Evolutionary conservation across 106 monocot genomes (phyloP), one percentile per base, ranked within the genome.

Genomic region (Dactylorhiza incarnata): DNA sequence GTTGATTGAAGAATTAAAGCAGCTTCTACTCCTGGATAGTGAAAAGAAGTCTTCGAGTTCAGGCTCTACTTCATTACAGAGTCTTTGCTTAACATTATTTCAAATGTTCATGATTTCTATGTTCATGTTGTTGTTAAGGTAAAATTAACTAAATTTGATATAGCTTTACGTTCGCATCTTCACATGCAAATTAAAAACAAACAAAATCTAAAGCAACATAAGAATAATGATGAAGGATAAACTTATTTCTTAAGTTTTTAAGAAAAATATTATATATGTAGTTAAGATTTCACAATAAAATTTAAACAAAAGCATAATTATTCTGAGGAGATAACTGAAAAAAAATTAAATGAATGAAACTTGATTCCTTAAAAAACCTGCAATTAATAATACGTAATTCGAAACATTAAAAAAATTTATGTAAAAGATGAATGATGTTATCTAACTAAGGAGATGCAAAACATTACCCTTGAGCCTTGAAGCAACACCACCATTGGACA

Each of bases 111-210:
- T 82, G 94, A 92, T 69, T 99, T 78, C 80, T 91, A 94, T 76
- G 77, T 99, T 73, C 84, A 94, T 89, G 85, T 92, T 70, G 94
- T 91, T 71, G 89, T 91, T n/a, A 94, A 99, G 94, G 99, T 99
- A 83, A 69, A 44, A 46, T 43, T 19, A 51, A 11, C 22, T 72
- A 47, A 72, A 10, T 48, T 72, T 47, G 47, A 47, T 72, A 49
- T 16, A 6, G 3, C 12, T 47, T 72, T 22, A 2, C 8, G 2
- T 48, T 2, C 47, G 45, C 15, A 49, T 72, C 4, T 47, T 5
- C 53, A 4, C 72, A 22, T 65, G 17, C 29, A 29, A 29, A 29
- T 29, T 29, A 29, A 29, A 29, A 29, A 2, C 2, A 29, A 29
- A 29, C 29, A 29, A 0, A 29, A 29, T 29, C 29, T 29, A 29